Evolutionary conservation across 1,139 yeast genomes (phyloP).

Genomic region (Pichia sp.): DNA sequence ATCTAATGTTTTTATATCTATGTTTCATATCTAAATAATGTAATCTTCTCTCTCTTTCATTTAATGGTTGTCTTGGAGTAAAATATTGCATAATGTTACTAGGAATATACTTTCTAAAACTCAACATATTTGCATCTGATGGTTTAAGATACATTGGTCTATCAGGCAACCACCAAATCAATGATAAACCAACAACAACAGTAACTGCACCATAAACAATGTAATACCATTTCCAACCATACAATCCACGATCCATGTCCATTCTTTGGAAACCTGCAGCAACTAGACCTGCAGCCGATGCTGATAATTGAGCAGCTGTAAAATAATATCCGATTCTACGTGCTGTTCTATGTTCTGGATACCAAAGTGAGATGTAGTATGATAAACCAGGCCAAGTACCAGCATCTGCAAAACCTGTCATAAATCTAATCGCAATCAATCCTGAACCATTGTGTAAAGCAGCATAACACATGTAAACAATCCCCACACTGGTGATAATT

Average conservation of each 20-base stretch:
- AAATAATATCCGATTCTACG: constrained; percentile 81
- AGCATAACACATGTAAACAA: constrained; percentile 68
- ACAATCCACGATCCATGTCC: constrained; percentile 62
- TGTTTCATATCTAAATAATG: constrained; percentile 62
- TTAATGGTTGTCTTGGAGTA: constrained; percentile 46
- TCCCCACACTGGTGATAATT: constrained; percentile 69
- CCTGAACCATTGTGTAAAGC: constrained; percentile 52
- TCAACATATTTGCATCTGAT: constrained; percentile 8
- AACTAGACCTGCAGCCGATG: constrained; percentile 80
- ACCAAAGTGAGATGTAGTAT: constrained; percentile 79
- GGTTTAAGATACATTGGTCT: constrained; percentile 37
- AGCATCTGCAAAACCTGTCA: constrained; percentile 78
- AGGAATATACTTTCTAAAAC: constrained; percentile 21
- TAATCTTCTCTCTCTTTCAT: constrained; percentile 43
- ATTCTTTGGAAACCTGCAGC: constrained; percentile 84
- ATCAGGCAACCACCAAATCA: constrained; percentile 85
- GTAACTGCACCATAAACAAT: constrained; percentile 71
- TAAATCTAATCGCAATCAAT: constrained; percentile 62
- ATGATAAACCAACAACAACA: constrained; percentile 54
- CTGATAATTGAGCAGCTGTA: constrained; percentile 85
- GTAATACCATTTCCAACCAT: constrained; percentile 90
- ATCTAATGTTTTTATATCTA: constrained; percentile 40
- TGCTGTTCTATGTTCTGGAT: constrained; percentile 73
- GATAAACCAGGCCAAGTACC: constrained; percentile 96
- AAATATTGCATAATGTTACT: constrained; percentile 18